Evolutionary conservation across 2,329 filamentous ascomycete genomes (phyloP), one percentile per base, ranked within the genome.

Genomic region (Fusarium brachygibbosum): DNA sequence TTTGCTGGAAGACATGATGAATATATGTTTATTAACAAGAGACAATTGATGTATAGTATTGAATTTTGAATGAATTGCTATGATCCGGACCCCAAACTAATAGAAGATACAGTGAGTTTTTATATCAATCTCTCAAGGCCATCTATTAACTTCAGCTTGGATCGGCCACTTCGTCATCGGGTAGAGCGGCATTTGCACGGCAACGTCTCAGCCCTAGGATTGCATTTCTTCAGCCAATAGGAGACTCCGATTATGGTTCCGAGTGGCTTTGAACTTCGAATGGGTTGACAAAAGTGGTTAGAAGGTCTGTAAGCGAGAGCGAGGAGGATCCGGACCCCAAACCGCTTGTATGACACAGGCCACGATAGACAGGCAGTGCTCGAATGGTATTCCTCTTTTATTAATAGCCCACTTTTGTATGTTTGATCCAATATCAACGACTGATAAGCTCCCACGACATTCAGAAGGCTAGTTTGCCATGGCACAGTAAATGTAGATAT

Each of bases 101-200:
- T 17, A 32, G 48, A n/a, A 34, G 13, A n/a, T n/a, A n/a, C 10
- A n/a, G 34, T 62, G 4, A 34, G 16, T 40, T 67, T 25, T 67
- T 67, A 53, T 56, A 41, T 59, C 13, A 16, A 5, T 9, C 28
- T 37, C 29, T 17, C 14, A 19, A 25, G 14, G 7, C 38, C 11
- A 31, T 50, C 38, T 7, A 31, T 50, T 34, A 28, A 38, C 45
- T 58, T 31, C 28, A 14, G 14, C 16, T 48, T 16, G 19, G 16
- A 12, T 49, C 41, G 51, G 61, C 66, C 51, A 67, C 61, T 50
- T 49, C 62, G 61, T 69, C 66, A 69, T 66, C 66, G 50, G 66
- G 28, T 62, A 66, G 31, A 41, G 10, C 60, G 65, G 65, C 65
- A 65, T 25, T 37, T 32, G 16, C n/a, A 19, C 17, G 16, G 53